Percentiles rank a stretch among this genome's conserved stretches.
phyloP scores from a whole-genome alignment of 352 stramenopile species.

The Globisporangium irregulare region DNA sequence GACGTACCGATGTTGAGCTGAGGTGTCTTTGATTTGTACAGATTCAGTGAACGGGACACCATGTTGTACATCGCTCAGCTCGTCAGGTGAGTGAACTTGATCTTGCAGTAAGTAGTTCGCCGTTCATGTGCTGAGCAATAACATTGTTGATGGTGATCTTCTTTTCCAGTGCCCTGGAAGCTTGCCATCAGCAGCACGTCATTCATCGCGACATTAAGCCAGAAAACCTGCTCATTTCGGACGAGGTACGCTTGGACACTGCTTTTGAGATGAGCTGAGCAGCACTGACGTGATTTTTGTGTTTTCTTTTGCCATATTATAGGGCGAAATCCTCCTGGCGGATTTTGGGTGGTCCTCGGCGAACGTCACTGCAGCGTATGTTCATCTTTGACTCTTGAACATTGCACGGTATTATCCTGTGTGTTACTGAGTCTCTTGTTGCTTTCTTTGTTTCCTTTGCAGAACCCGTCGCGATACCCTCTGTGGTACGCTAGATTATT shows the following conservation, averaged over 20 bases:
- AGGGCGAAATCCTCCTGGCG: slow-evolving; percentile 96
- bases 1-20: not conserved
- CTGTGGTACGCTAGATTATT: slow-evolving; percentile 99
- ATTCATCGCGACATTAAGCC: slow-evolving; percentile 96
- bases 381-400: slow-evolving; percentile 7
- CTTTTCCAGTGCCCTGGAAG: slow-evolving; percentile 42
- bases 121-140: not conserved
- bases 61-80: slow-evolving; percentile 72
- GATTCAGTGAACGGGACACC: slow-evolving; percentile 60
- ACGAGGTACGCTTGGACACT: slow-evolving; percentile 34
- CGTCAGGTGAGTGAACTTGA: slow-evolving; percentile 37
- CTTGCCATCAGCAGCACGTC: slow-evolving; percentile 78
- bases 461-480: slow-evolving; percentile 94
- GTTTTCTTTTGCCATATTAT: not conserved
- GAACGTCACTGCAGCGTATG: slow-evolving; percentile 73
- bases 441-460: not conserved
- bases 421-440: not conserved
- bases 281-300: not conserved
- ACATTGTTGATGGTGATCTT: not conserved
- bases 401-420: not conserved
- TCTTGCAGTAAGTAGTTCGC: too few species aligned
- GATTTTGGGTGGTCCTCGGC: slow-evolving; percentile 99
- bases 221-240: slow-evolving; percentile 91
- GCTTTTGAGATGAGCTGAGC: not conserved
- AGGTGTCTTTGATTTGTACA: slow-evolving; percentile 9